phyloP scores from a whole-genome alignment of 805 yeast species.

The Saccharomycopsis selenospora region DNA sequence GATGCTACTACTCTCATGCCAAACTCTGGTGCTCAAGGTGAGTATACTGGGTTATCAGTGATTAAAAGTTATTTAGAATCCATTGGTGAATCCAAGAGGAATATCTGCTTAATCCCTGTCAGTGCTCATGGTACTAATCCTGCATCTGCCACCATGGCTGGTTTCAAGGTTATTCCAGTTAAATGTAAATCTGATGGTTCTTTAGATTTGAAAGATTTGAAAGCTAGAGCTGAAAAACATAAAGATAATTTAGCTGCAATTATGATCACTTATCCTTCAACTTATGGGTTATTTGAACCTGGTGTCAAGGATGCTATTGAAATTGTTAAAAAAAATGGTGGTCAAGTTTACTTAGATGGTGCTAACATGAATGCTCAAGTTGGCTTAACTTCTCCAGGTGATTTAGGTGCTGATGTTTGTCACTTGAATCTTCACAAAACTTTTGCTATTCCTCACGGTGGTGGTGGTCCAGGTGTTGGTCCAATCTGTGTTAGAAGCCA shows the following conservation, averaged over 20 bases:
- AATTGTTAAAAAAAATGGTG: conserved; percentile 79
- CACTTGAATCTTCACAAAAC: conserved; percentile 96
- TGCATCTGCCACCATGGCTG: conserved; percentile 97
- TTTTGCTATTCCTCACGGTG: conserved; percentile 97
- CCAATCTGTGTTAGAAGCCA: conserved; percentile 91
- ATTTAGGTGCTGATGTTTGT: conserved; percentile 96
- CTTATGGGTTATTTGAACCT: conserved; percentile 94
- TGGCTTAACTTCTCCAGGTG: conserved; percentile 96
- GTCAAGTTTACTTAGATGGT: conserved; percentile 96
- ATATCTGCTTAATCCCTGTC: conserved; percentile 90
- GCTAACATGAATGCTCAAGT: conserved; percentile 99
- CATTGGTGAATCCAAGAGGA: conserved; percentile 64
- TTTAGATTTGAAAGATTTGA: conserved; percentile 71
- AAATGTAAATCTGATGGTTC: conserved; percentile 84
- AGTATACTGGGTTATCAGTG: conserved; percentile 86
- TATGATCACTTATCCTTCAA: conserved; percentile 97
- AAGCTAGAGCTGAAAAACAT: conserved; percentile 63
- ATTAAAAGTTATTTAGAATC: conserved; percentile 70
- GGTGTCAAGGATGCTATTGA: conserved; percentile 79
- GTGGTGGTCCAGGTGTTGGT: conserved; percentile 99
- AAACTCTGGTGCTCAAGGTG: conserved; percentile 98
- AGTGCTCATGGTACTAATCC: conserved; percentile 99
- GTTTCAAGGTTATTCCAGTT: conserved; percentile 86
- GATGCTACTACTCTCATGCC: conserved; percentile 90
- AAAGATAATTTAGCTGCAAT: conserved; percentile 71